Conservation (phyloP, 2,329 filamentous ascomycete species). For the Coleophoma cylindrospora region DNA sequence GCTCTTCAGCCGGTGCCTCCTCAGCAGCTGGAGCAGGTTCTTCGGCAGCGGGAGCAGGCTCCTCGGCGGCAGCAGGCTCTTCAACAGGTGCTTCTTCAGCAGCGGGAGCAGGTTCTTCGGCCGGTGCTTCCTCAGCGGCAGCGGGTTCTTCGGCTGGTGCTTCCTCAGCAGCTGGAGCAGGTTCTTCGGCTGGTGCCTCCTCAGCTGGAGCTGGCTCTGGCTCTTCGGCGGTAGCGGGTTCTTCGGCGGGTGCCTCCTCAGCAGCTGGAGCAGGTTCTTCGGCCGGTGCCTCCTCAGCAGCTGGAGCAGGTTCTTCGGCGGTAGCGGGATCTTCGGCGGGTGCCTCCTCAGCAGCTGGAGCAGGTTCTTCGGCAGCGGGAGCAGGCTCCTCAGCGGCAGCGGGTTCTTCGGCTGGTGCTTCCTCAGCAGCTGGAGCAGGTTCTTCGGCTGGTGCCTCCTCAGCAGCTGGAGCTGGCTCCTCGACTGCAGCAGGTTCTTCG, state of each 20-base stretch:
- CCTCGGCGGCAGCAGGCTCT: neutral
- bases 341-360: neutral
- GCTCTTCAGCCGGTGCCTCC: slow-evolving; percentile 5
- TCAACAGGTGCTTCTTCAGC: slow-evolving; percentile 6
- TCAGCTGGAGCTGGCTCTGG: slow-evolving; percentile 4
- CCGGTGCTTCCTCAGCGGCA: too few species aligned
- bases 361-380: neutral
- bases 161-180: slow-evolving; percentile 5
- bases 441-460: neutral
- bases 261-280: too few species aligned
- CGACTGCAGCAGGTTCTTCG: slow-evolving; percentile 1
- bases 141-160: slow-evolving; percentile 4
- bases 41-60: slow-evolving; percentile 6
- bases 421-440: too few species aligned
- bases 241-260: too few species aligned
- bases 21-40: neutral
- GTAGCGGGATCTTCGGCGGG: neutral
- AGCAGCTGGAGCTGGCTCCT: neutral
- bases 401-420: too few species aligned
- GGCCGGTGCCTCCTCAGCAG: too few species aligned
- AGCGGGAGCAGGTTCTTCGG: too few species aligned
- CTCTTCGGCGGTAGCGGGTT: too few species aligned
- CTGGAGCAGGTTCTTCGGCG: neutral
- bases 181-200: neutral
- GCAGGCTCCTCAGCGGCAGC: too few species aligned